These are phyloP conservation scores for Pseudocercospora vitis DNA, from an alignment of 2,329 filamentous ascomycete genomes.

Conservation along the genomic window DNA sequence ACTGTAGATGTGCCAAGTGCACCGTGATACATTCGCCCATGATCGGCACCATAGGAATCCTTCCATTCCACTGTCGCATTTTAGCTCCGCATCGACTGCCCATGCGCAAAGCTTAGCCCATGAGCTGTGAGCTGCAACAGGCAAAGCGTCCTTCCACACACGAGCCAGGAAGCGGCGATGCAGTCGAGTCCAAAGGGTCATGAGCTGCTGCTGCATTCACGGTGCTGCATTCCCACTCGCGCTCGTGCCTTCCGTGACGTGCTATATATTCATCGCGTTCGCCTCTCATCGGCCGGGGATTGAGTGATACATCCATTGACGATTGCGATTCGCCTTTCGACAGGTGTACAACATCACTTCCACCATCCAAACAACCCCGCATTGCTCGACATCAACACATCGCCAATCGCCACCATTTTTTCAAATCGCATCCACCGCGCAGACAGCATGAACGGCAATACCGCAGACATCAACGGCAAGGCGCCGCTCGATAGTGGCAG, in stretches of 20 bases:
- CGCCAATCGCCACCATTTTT: background rate
- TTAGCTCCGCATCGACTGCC: slow-evolving; percentile 12
- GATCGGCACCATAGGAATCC: background rate
- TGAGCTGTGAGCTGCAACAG: background rate
- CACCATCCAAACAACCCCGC: background rate
- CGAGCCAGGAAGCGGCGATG: slow-evolving; percentile 19
- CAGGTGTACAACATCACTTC: too few relatives aligned
- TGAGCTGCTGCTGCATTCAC: background rate
- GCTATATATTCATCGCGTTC: slow-evolving; percentile 12
- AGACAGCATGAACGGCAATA: slow-evolving; percentile 23
- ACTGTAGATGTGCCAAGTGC: slow-evolving; percentile 8
- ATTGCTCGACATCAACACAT: background rate
- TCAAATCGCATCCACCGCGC: slow-evolving; percentile 6
- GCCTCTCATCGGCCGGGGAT: slow-evolving; percentile 5
- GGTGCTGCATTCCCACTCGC: background rate
- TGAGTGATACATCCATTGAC: background rate
- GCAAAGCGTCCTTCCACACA: background rate
- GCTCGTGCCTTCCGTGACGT: too few relatives aligned
- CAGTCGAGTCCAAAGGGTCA: background rate
- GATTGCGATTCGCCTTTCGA: too few relatives aligned
- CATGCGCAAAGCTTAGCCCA: slow-evolving; percentile 11
- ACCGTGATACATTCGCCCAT: slow-evolving; percentile 3
- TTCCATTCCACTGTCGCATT: slow-evolving; percentile 2
- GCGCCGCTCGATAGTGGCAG: slow-evolving; percentile 34
- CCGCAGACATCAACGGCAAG: slow-evolving; percentile 39